Base-by-base conservation (phyloP, 2,329 filamentous ascomycete species). In the Zymoseptoria ardabiliae region DNA sequence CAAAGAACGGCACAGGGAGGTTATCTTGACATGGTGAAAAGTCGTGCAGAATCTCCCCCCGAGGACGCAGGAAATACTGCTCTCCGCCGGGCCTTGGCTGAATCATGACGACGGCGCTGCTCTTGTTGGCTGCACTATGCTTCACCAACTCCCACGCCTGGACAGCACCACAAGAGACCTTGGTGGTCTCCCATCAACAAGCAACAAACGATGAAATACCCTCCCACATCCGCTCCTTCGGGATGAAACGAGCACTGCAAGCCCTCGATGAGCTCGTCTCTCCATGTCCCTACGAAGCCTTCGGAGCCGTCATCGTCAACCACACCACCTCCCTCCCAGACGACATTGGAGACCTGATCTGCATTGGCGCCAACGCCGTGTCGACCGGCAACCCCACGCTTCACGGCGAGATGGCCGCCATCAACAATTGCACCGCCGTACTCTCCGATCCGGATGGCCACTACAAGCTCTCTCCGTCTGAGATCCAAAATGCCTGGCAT, bases 371-470 rank as follows among this genome's bases (percentile, higher is more conserved):
- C 19, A 84, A 84, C 64, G 69, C 71, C 23, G 77, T 75, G 55
- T 60, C 65, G 28, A 76, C 73, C 2, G 81, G 81, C 1, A 81
- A 84, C 66, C 81, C 81, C 1, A 79, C 74, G 1, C 67, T 81
- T n/a, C 81, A 84, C 65, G 80, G 80, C 9, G 81, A 84, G 64
- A 82, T 82, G 25, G 76, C 77, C 1, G 79, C 78, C n/a, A 82
- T 83, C 57, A 74, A 73, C 56, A 82, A 82, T 68, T 83, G 81
- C 72, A 77, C 77, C 1, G 59, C 63, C 3, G 72, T 82, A 53
- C 71, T 83, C 11, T 78, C 76, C 0, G 76, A 78, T 63, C 74
- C 77, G 0, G 48, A 68, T 2, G 79, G 79, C 1, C 70, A 70
- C 0, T 81, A 79, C 67, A 74, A 71, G 5, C 66, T 82, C 54